Base-by-base conservation (phyloP, 805 yeast genomes). In the Metschnikowia reukaufii region DNA sequence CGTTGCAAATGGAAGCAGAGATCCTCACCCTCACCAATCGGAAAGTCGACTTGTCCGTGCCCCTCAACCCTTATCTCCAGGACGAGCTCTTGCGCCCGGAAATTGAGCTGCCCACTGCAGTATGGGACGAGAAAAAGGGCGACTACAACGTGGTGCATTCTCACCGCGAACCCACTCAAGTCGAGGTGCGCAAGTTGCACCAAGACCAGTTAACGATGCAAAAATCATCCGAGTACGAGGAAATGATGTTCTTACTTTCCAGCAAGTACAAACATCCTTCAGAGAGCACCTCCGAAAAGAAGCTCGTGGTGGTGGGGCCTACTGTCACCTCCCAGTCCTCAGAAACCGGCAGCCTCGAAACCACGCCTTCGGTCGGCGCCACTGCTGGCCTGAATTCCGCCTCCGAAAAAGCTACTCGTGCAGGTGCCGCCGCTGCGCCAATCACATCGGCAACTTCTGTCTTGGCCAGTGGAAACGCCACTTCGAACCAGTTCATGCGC, bases 1-100 rank as follows among this genome's bases (percentile, higher is more conserved):
- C 95, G 2, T 72, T 88, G 23, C 84, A 83, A 44, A 81, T 92
- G 79, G 98, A 94, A 66, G 76, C 92, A n/a, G 97, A 91, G 65
- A 81, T 91, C 20, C 69, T 92, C 42, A 79, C 88, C 0, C 70
- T 89, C 39, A 86, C 96, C 2, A 79, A 86, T 50, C 77, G 98
- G 50, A 86, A 88, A 50, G 64, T 92, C 25, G 84, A 88, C 56
- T 68, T 92, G 45, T 75, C 84, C 12, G 89, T 87, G 1, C 86
- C 91, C 0, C 63, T 83, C 50, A 84, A 86, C 58, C 92, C 91
- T 4, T 85, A 79, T 60, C 52, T 64, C 7, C 67, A 73, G 39
- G 78, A 75, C 39, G 77, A 73, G 34, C 68, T 74, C 31, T 56
- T 77, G 3, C 62, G 63, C 45, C 88, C 88, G 0, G 76, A 73